Percentiles rank a stretch among this genome's conserved stretches.
Conservation (phyloP, 2,329 filamentous ascomycete species). For the Ophiostoma sp. region DNA sequence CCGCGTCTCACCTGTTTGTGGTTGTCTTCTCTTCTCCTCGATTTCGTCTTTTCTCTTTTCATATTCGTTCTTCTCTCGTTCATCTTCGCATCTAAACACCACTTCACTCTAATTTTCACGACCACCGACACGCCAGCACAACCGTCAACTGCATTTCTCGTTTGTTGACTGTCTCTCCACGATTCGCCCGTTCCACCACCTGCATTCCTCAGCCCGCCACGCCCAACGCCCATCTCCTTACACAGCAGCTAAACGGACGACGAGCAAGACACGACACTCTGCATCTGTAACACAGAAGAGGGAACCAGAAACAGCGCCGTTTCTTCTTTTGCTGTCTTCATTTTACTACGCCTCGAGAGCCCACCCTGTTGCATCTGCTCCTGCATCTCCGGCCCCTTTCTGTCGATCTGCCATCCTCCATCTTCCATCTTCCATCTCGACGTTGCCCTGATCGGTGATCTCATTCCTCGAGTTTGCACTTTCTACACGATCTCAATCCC, state of each 20-base stretch:
- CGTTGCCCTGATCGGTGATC: neutral
- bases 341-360: neutral
- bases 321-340: neutral
- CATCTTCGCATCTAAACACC: neutral
- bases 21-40: neutral
- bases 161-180: constrained; percentile 18
- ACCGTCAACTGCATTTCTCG: neutral
- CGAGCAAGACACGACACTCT: constrained; percentile 15
- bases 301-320: neutral
- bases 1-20: constrained; percentile 20
- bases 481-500: neutral
- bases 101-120: neutral
- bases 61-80: neutral
- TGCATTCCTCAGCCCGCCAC: constrained; percentile 14
- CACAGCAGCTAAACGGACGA: constrained; percentile 17
- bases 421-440: neutral
- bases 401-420: neutral
- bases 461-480: neutral
- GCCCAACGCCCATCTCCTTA: constrained; percentile 5
- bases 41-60: neutral
- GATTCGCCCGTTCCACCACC: constrained; percentile 15
- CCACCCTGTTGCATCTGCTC: neutral
- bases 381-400: neutral
- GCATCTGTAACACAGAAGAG: neutral
- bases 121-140: neutral